phyloP scores from a whole-genome alignment of 371 early-diverging fungal species.

The Apophysomyces trapeziformis region DNA sequence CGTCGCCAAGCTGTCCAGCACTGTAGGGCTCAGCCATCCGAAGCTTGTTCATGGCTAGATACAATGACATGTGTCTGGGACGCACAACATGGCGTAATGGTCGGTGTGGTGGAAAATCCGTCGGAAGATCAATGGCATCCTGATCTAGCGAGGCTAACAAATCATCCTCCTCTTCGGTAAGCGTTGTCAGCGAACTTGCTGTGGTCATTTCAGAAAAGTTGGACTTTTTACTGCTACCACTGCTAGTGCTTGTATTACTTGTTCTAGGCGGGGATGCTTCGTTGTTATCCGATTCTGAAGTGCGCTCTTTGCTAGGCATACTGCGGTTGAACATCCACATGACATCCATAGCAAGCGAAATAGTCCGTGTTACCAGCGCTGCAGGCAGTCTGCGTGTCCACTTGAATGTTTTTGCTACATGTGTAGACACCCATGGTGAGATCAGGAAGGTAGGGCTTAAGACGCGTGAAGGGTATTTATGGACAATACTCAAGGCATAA shows the following conservation, averaged over 20 bases:
- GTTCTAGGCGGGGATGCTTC: conserved; percentile 11
- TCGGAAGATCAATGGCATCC: conserved; percentile 40
- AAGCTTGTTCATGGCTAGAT: conserved; percentile 49
- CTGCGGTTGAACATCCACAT: conserved; percentile 51
- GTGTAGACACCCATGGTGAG: conserved; percentile 60
- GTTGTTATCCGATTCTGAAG: neutral
- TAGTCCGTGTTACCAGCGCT: conserved; percentile 41
- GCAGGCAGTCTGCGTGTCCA: conserved; percentile 56
- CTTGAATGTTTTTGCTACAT: conserved; percentile 53
- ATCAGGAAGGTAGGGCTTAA: conserved; percentile 46
- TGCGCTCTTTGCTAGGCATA: conserved; percentile 9
- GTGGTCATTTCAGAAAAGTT: neutral
- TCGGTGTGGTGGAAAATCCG: conserved; percentile 54
- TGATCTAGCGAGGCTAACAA: conserved; percentile 40
- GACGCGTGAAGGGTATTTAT: conserved; percentile 40
- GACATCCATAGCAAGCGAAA: conserved; percentile 52
- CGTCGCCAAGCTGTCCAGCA: conserved; percentile 49
- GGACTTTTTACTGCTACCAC: conserved; percentile 8
- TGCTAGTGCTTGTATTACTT: conserved; percentile 15
- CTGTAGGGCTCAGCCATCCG: conserved; percentile 49
- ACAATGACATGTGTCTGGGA: conserved; percentile 50
- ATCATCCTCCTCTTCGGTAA: conserved; percentile 37
- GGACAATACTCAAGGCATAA: conserved; percentile 48
- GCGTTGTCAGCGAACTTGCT: conserved; percentile 17
- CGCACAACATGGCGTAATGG: conserved; percentile 54